Percentiles rank a stretch among this genome's conserved stretches.
Conservation (phyloP, 2,329 filamentous ascomycete species). For the Didymosphaeria variabile region DNA sequence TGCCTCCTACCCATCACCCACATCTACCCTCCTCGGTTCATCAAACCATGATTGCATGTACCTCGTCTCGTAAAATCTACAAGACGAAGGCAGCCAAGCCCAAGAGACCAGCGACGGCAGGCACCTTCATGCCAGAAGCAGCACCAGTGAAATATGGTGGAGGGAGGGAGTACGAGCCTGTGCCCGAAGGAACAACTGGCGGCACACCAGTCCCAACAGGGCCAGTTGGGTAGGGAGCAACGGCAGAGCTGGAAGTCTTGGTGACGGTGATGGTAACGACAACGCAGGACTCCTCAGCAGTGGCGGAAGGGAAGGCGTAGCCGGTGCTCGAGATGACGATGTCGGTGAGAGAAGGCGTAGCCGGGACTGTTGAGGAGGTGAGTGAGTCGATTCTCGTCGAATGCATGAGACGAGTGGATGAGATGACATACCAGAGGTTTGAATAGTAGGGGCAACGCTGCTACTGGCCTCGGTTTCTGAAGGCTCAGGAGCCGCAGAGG, state of each 20-base stretch:
- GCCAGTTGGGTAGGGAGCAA: background rate
- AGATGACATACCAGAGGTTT: constrained; percentile 8
- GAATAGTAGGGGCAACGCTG: constrained; percentile 10
- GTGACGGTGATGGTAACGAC: constrained; percentile 22
- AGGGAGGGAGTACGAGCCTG: constrained; percentile 9
- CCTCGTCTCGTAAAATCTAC: constrained; percentile 15
- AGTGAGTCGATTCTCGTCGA: background rate
- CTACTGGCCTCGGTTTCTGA: constrained; percentile 5
- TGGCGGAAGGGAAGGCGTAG: constrained; percentile 4
- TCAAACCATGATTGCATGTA: background rate
- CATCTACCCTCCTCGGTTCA: background rate
- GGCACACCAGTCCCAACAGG: constrained; percentile 5
- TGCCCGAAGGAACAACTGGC: constrained; percentile 15
- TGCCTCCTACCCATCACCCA: background rate
- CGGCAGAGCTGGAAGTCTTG: constrained; percentile 13
- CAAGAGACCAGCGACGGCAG: constrained; percentile 28
- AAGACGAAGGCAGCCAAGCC: constrained; percentile 31
- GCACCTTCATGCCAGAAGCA: constrained; percentile 24
- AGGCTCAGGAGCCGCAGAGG: background rate
- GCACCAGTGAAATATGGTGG: constrained; percentile 32
- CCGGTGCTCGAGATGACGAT: constrained; percentile 10
- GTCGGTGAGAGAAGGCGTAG: constrained; percentile 15
- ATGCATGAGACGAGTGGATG: background rate
- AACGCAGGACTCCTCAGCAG: constrained; percentile 18
- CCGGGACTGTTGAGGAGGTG: background rate